Percentiles rank a stretch among this genome's conserved stretches.
Evolutionary conservation across 495 filamentous ascomycete species (phyloP).

Genomic region (Tuber magnatum): DNA sequence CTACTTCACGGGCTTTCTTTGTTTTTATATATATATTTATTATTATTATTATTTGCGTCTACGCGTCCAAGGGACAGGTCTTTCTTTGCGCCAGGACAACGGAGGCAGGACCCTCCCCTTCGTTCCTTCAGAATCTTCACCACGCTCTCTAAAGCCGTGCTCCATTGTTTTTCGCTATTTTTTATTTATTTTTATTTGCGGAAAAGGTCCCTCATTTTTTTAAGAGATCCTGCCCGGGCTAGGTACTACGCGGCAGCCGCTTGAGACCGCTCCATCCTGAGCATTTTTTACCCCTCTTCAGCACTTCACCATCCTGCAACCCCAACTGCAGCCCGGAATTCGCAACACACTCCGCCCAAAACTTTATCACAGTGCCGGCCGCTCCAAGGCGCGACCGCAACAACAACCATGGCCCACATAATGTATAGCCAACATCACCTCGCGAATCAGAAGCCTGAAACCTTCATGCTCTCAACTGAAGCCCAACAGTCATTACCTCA

Average conservation of each 20-base stretch:
- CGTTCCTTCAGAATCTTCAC: constrained; percentile 40
- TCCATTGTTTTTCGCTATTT: neutral
- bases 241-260: constrained; percentile 24
- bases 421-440: constrained; percentile 42
- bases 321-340: constrained; percentile 32
- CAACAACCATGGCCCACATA: constrained; percentile 38
- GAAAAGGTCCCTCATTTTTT: neutral
- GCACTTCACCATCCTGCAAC: constrained; percentile 29
- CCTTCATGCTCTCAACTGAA: constrained; percentile 93
- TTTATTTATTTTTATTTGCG: neutral
- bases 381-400: constrained; percentile 31
- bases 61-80: constrained; percentile 42
- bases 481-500: constrained; percentile 92
- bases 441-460: constrained; percentile 78
- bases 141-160: constrained; percentile 25
- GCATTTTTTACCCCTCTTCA: constrained; percentile 26
- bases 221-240: constrained; percentile 2
- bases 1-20: constrained; percentile 42
- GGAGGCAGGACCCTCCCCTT: constrained; percentile 43
- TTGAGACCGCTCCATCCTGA: constrained; percentile 31
- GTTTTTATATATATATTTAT: constrained; percentile 41
- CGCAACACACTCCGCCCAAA: constrained; percentile 19
- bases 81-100: constrained; percentile 43
- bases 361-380: constrained; percentile 37
- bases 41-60: constrained; percentile 41